A percentile compares a stretch with the other conserved stretches of the same genome.
phyloP scores from a whole-genome alignment of 345 rosid species.

The Hibiscus mutabilis region DNA sequence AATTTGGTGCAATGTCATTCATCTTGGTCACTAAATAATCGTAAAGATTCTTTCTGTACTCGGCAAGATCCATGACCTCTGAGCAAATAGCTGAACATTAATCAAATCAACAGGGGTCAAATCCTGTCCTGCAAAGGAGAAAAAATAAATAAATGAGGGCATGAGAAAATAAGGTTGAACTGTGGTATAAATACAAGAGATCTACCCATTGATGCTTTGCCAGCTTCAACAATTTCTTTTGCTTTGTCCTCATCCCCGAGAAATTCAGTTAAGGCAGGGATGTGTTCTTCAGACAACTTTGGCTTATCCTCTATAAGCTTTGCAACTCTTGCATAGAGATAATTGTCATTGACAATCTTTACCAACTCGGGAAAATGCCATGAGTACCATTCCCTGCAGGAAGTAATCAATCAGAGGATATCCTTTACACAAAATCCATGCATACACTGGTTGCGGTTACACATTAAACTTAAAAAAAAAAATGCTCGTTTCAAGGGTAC shows the following conservation, averaged over 20 bases:
- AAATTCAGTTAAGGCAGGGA: constrained; percentile 47
- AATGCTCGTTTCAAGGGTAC: not conserved
- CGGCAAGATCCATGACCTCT: constrained; percentile 79
- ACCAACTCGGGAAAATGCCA: constrained; percentile 97
- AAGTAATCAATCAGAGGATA: constrained; percentile 11
- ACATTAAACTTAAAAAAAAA: not conserved
- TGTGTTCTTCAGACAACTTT: constrained; percentile 47
- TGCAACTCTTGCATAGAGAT: constrained; percentile 56
- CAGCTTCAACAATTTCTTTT: constrained; percentile 83
- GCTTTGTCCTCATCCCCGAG: constrained; percentile 86
- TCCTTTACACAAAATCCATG: not conserved
- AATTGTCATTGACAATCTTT: constrained; percentile 91
- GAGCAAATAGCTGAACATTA: constrained; percentile 76
- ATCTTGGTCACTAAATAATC: constrained; percentile 84
- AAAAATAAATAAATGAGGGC: not conserved
- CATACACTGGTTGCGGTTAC: not conserved
- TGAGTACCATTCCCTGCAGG: constrained; percentile 89
- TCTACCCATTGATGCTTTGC: constrained; percentile 95
- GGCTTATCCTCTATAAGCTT: constrained; percentile 60
- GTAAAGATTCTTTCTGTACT: constrained; percentile 78
- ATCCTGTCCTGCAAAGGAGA: constrained; percentile 63
- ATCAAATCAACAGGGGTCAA: constrained; percentile 75
- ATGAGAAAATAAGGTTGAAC: not conserved
- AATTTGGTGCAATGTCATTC: constrained; percentile 92
- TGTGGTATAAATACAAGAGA: not conserved